Evolutionary conservation across 176 grass and related monocot genomes (phyloP).

Genomic region (Oryza officinalis): DNA sequence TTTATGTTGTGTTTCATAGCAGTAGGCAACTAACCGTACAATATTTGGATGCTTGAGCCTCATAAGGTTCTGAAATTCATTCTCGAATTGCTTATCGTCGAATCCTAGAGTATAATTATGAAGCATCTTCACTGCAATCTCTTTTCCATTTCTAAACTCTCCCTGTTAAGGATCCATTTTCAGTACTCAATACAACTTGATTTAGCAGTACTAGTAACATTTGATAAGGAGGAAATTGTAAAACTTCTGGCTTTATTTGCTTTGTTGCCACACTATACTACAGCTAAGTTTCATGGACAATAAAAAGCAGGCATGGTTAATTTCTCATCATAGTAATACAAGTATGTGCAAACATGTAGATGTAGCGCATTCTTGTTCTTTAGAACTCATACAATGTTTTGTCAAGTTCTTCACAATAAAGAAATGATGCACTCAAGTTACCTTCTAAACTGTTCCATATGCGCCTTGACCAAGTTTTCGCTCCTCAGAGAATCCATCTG

Average conservation of each 20-base stretch:
- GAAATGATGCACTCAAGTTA: background rate
- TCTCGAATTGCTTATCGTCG: background rate
- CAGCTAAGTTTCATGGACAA: background rate
- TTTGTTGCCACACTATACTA: background rate
- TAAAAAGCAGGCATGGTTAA: background rate
- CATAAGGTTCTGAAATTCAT: background rate
- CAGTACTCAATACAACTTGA: background rate
- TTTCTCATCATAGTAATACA: background rate
- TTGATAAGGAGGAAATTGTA: background rate
- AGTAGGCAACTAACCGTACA: conserved; percentile 9
- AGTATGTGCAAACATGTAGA: background rate
- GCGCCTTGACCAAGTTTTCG: conserved; percentile 17
- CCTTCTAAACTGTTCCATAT: conserved; percentile 44
- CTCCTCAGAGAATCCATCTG: background rate
- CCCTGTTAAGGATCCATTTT: background rate
- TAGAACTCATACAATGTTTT: background rate
- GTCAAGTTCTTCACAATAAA: background rate
- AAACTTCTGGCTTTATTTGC: too few relatives aligned
- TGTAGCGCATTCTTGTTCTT: background rate
- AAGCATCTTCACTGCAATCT: conserved; percentile 11
- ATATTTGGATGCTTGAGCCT: background rate
- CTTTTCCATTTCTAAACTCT: background rate
- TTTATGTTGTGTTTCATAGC: background rate
- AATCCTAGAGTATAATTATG: background rate
- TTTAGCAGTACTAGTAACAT: background rate